phyloP scores from a whole-genome alignment of 2,329 filamentous ascomycete species.

The Paecilomyces dactylethromorphus region DNA sequence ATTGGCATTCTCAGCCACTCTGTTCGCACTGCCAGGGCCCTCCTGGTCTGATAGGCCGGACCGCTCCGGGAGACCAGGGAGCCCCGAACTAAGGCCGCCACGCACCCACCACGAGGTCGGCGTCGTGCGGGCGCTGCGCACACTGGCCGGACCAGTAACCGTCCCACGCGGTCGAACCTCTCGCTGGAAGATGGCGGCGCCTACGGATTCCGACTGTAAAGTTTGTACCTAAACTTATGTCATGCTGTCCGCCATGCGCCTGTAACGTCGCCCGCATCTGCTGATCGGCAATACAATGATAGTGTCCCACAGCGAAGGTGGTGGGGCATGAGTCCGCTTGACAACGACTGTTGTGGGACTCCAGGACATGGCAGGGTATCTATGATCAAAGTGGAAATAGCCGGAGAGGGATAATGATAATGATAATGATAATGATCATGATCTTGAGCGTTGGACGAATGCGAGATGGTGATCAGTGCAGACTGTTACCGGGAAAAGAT shows the following conservation, averaged over 20 bases:
- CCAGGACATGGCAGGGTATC: not conserved
- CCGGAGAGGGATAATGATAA: not conserved
- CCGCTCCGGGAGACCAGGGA: not conserved
- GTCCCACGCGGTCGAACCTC: not conserved
- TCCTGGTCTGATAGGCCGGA: not conserved
- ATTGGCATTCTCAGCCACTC: too few relatives aligned
- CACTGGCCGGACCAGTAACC: not conserved
- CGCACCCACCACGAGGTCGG: not conserved
- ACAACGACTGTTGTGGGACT: not conserved
- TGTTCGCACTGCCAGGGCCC: not conserved
- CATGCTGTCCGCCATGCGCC: too few relatives aligned
- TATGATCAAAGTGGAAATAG: not conserved
- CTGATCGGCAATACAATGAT: not conserved
- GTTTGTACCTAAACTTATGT: not conserved
- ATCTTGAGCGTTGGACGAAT: too few relatives aligned
- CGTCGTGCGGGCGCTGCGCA: not conserved
- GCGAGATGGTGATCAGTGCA: too few relatives aligned
- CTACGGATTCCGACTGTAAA: not conserved
- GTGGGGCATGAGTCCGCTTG: not conserved
- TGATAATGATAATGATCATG: too few relatives aligned
- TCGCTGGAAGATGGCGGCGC: not conserved
- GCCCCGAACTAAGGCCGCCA: not conserved
- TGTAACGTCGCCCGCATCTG: not conserved
- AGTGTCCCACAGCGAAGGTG: not conserved
- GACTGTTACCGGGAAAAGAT: too few relatives aligned